Evolutionary conservation across 345 rosid species (phyloP).

Genomic region (Melastoma malabathricum): DNA sequence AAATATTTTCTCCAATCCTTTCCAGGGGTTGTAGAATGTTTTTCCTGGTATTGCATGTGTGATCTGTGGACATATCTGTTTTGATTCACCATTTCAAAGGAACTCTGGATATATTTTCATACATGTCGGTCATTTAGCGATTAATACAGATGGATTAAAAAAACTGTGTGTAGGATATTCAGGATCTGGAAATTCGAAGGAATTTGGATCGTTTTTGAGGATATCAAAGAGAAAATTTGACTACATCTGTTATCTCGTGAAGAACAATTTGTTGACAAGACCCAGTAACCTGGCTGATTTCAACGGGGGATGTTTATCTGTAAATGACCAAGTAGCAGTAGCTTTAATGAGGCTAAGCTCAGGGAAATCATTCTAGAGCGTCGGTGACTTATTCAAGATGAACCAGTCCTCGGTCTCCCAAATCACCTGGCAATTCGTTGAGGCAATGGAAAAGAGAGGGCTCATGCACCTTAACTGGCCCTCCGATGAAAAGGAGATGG

Average conservation of each 20-base stretch:
- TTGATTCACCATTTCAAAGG: no score
- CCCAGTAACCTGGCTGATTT: constrained; percentile 21
- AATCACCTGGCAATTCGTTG: constrained; percentile 60
- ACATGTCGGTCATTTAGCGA: no score
- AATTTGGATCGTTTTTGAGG: constrained; percentile 28
- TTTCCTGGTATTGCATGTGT: no score
- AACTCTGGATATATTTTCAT: no score
- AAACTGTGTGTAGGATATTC: not conserved
- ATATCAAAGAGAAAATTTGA: constrained; percentile 35
- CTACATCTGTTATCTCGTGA: constrained; percentile 46
- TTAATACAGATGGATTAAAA: no score
- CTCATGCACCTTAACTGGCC: constrained; percentile 53
- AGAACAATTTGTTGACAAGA: constrained; percentile 35
- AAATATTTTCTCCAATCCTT: no score
- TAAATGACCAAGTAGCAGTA: constrained; percentile 44
- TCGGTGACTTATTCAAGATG: constrained; percentile 43
- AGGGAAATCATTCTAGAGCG: constrained; percentile 33
- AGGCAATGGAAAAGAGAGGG: constrained; percentile 50
- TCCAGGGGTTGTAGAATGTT: no score
- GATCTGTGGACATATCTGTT: no score
- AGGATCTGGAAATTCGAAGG: not conserved
- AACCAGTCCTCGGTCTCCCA: constrained; percentile 54
- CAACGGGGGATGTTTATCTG: constrained; percentile 33
- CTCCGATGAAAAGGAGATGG: constrained; percentile 32
- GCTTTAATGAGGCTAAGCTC: constrained; percentile 53